Evolutionary conservation across 2,329 filamentous ascomycete species (phyloP), one percentile per base, ranked within the genome.

Genomic region (Alternaria novae-zelandiae): DNA sequence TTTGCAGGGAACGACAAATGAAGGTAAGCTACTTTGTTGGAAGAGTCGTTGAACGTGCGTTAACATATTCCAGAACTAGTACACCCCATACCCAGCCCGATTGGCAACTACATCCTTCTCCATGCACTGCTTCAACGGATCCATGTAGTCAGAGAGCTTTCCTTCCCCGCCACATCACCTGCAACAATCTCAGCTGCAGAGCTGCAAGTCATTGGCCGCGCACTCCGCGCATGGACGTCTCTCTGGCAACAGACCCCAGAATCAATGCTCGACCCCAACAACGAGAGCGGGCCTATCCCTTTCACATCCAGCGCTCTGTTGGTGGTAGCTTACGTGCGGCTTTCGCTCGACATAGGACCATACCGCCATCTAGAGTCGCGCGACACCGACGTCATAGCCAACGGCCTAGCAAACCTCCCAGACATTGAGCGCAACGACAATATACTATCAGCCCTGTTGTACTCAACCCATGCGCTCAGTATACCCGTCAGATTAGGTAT

Each of bases 401-500:
- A 72, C n/a, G 80, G 82, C 0, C 69, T 86, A 4, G 64, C 65
- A 13, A 70, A 70, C 3, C 74, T 79, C 0, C 83, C 83, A 0
- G 70, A 73, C 0, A 82, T 87, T 0, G 81, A 83, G 44, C 80
- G 85, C 0, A 84, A 84, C 21, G 82, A 86, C 45, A 82, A 84
- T 1, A 74, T 85, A 4, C 80, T 84, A 4, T 80, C 82, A 0
- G 86, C 86, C 0, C 78, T 87, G 1, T 76, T 88, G 0, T 86
- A 88, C 64, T 82, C 85, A 1, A 83, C 84, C 0, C 86, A 88
- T 49, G 84, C 85, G 8, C 77, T 88, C 0, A 87, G 85, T 51
- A 86, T 87, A 0, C 86, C 86, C 0, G 86, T 88, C 6, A 78
- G 86, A 21, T 70, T 88, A 0, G 86, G 86, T 0, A 83, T 88